Evolutionary conservation across 805 yeast genomes (phyloP), one percentile per base, ranked within the genome.

Genomic region (Kluyveromyces dobzhanskii): DNA sequence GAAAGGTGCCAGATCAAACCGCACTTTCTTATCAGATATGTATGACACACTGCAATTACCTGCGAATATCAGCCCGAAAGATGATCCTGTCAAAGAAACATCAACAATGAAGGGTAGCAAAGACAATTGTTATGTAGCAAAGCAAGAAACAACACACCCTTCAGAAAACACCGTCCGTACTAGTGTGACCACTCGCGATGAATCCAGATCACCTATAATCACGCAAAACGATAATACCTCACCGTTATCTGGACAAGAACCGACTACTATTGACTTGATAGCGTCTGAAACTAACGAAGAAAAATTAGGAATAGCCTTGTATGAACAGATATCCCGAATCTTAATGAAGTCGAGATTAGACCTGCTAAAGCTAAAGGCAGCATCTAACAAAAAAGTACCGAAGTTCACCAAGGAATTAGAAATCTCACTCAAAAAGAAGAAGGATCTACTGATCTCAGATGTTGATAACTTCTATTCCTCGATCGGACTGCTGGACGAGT

Each of bases 31-130:
- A 27, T 31, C 40, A 30, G 32, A 39, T 27, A 19, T 35, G 12
- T 45, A 37, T 28, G 26, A 24, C 8, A 44, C 41, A 19, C 44
- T 45, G 8, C 31, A 32, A 14, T n/a, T 42, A 4, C 37, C 37
- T 5, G 14, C 16, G 8, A 30, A 27, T 27, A 21, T 21, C n/a
- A n/a, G n/a, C n/a, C n/a, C n/a, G n/a, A n/a, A n/a, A n/a, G n/a
- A n/a, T 21, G 24, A 21, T 9, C 9, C 24, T 21, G 24, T n/a
- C n/a, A n/a, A n/a, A n/a, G n/a, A n/a, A n/a, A n/a, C n/a, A n/a
- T n/a, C n/a, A n/a, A n/a, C n/a, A n/a, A n/a, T n/a, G n/a, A n/a
- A n/a, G n/a, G n/a, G n/a, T n/a, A n/a, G 9, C 24, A 21, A 21
- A 21, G 24, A 6, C 24, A 21, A 21, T 9, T 21, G 24, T 21